phyloP scores from a whole-genome alignment of 345 rosid genomes.

The Aethionema arabicum region DNA sequence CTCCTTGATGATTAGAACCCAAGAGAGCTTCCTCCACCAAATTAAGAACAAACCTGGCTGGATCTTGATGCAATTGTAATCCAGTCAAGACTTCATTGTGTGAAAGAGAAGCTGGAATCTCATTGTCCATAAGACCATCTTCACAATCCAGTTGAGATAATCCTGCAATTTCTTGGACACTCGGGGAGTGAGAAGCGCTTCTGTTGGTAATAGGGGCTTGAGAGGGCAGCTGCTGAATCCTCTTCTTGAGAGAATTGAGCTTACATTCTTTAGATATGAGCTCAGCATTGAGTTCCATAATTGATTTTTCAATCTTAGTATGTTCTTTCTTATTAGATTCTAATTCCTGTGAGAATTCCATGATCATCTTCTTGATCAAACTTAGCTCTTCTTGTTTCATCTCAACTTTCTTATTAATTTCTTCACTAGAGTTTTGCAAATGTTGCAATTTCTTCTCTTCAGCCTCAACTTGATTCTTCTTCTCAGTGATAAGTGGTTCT shows the following conservation, averaged over 20 bases:
- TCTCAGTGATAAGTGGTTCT: constrained; percentile 19
- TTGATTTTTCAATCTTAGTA: constrained; percentile 24
- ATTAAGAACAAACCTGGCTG: constrained; percentile 18
- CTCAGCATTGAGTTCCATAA: constrained; percentile 26
- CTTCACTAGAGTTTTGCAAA: constrained; percentile 26
- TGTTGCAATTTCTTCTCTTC: constrained; percentile 31
- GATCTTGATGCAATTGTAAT: constrained; percentile 3
- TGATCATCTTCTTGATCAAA: constrained; percentile 21
- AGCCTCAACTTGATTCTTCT: constrained; percentile 26
- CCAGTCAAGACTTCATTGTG: constrained; percentile 22
- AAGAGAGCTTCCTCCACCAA: constrained; percentile 15
- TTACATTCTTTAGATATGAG: constrained; percentile 30
- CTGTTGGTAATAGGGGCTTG: constrained; percentile 17
- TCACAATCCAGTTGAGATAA: constrained; percentile 20
- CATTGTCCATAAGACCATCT: constrained; percentile 20
- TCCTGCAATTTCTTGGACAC: constrained; percentile 25
- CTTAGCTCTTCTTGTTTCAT: constrained; percentile 27
- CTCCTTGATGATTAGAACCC: constrained; percentile 24
- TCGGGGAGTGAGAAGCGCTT: constrained; percentile 6
- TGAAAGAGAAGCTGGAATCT: constrained; percentile 20
- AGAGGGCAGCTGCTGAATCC: constrained; percentile 14
- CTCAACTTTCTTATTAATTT: constrained; percentile 22
- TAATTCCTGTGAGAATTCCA: constrained; percentile 17
- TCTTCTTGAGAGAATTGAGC: constrained; percentile 24
- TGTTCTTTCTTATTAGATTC: constrained; percentile 8